Evolutionary conservation across 805 yeast genomes (phyloP).

Genomic region (Wickerhamiella alocasiicola): DNA sequence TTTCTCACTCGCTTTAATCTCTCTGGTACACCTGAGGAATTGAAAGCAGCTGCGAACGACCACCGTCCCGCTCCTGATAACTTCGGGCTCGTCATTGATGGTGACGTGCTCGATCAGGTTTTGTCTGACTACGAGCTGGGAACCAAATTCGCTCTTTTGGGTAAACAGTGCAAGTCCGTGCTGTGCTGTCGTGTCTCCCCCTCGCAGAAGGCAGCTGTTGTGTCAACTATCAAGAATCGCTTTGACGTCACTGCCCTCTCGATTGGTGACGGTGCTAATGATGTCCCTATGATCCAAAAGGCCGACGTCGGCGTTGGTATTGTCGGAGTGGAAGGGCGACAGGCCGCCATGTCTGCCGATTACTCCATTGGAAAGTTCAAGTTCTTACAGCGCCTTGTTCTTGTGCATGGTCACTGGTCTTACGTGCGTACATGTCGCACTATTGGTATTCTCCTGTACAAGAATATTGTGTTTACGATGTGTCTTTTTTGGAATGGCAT

Average conservation of each 20-base stretch:
- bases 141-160: slow-evolving; percentile 45
- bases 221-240: slow-evolving; percentile 79
- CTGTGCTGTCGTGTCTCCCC: slow-evolving; percentile 96
- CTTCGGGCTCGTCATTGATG: slow-evolving; percentile 58
- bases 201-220: slow-evolving; percentile 89
- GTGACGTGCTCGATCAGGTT: slow-evolving; percentile 39
- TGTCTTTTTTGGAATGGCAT: slow-evolving; percentile 72
- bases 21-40: slow-evolving; percentile 29
- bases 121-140: not conserved
- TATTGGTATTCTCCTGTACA: slow-evolving; percentile 73
- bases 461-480: slow-evolving; percentile 61
- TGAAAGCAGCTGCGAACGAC: slow-evolving; percentile 41
- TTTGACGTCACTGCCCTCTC: slow-evolving; percentile 66
- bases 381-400: slow-evolving; percentile 47
- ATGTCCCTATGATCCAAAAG: slow-evolving; percentile 80
- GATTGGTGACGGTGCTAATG: slow-evolving; percentile 93
- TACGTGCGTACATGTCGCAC: slow-evolving; percentile 63
- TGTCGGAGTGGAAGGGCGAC: slow-evolving; percentile 81
- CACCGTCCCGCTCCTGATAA: slow-evolving; percentile 52
- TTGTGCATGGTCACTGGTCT: slow-evolving; percentile 78
- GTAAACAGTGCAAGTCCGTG: slow-evolving; percentile 68
- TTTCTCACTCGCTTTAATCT: slow-evolving; percentile 36
- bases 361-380: slow-evolving; percentile 75
- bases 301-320: slow-evolving; percentile 79
- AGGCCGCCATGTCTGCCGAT: slow-evolving; percentile 79